A percentile compares a stretch with the other conserved stretches of the same genome.
These are phyloP conservation scores for Sesbania bispinosa DNA, from an alignment of 306 rosid genomes.

Conservation along the genomic window DNA sequence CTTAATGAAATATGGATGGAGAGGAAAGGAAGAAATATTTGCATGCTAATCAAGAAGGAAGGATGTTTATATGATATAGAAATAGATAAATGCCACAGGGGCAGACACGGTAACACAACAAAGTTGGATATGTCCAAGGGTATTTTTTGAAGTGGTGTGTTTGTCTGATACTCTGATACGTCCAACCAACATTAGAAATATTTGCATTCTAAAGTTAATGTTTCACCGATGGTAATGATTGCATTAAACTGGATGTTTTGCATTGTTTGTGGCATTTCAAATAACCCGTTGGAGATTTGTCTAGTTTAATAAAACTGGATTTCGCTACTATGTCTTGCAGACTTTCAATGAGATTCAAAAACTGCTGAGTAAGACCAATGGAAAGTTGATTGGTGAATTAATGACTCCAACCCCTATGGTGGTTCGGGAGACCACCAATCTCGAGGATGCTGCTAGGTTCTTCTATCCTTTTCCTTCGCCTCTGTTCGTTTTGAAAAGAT, in stretches of 20 bases:
- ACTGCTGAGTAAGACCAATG: constrained; percentile 80
- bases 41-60: background rate
- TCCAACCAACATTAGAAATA: too few species aligned
- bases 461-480: background rate
- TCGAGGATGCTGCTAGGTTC: constrained; percentile 95
- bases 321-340: constrained; percentile 44
- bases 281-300: background rate
- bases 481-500: background rate
- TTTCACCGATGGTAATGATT: background rate
- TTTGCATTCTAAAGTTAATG: background rate
- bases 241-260: background rate
- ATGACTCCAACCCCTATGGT: constrained; percentile 91
- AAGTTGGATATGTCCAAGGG: background rate
- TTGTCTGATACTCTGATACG: background rate
- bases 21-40: background rate
- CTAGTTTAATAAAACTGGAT: background rate
- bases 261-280: background rate
- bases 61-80: background rate
- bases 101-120: too few species aligned
- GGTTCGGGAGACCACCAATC: constrained; percentile 86
- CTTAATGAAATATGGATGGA: background rate
- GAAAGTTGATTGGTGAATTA: constrained; percentile 81
- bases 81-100: too few species aligned
- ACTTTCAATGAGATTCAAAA: constrained; percentile 88
- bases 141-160: background rate